A percentile compares a stretch with the other conserved stretches of the same genome.
These are phyloP conservation scores for Scutellaria minor DNA, from an alignment of 257 asterid genomes.

Conservation along the genomic window DNA sequence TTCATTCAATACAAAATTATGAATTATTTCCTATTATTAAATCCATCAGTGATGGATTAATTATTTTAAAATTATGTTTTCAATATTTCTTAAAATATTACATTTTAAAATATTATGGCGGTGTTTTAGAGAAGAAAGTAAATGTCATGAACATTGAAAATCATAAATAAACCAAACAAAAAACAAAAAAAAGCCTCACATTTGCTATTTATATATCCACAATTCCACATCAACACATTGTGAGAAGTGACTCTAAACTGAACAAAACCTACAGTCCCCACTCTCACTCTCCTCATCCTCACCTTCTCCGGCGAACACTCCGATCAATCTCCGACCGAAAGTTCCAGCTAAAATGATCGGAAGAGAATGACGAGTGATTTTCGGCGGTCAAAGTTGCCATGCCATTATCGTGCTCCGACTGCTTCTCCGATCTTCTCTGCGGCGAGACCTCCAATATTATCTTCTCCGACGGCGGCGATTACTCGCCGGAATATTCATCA, in stretches of 20 bases:
- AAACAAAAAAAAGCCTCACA: constrained; percentile 20
- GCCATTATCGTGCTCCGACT: constrained; percentile 79
- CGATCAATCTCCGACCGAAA: constrained; percentile 57
- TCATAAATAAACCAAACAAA: not conserved
- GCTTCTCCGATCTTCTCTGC: constrained; percentile 92
- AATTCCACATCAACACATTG: constrained; percentile 45
- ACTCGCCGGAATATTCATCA: constrained; percentile 66
- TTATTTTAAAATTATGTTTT: no score
- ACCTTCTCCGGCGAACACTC: constrained; percentile 51
- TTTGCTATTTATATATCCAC: constrained; percentile 65
- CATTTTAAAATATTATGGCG: not conserved
- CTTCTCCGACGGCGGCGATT: constrained; percentile 51
- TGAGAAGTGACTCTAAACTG: constrained; percentile 42
- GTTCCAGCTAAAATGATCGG: constrained; percentile 40
- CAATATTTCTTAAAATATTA: no score
- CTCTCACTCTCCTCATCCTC: constrained; percentile 18
- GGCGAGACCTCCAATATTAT: constrained; percentile 66
- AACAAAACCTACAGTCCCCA: constrained; percentile 45
- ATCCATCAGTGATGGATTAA: no score
- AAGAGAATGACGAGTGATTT: constrained; percentile 51
- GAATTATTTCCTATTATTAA: no score
- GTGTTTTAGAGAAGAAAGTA: not conserved
- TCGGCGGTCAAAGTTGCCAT: constrained; percentile 49
- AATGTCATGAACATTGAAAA: not conserved
- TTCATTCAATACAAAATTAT: no score